phyloP scores from a whole-genome alignment of 148 eudicot species.

The Rhododendron griersonianum region DNA sequence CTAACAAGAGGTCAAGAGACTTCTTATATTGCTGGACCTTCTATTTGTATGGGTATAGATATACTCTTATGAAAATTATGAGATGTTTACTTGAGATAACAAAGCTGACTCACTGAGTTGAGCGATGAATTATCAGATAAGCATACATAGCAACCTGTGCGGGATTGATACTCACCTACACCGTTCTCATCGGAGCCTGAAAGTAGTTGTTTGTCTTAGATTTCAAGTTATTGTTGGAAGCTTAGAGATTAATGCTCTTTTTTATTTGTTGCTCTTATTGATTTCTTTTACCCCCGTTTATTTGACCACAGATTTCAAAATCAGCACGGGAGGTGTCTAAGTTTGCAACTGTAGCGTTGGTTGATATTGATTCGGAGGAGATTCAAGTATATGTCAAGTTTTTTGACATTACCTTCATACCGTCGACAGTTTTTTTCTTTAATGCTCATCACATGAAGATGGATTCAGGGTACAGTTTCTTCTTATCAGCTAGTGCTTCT shows the following conservation, averaged over 20 bases:
- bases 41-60: not conserved
- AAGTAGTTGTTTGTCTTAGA: not conserved
- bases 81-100: not conserved
- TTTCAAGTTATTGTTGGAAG: not conserved
- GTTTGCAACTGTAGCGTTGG: slow-evolving; percentile 68
- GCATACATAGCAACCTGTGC: not conserved
- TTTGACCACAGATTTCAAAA: slow-evolving; percentile 56
- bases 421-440: slow-evolving; percentile 86
- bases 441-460: slow-evolving; percentile 99
- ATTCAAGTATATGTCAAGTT: slow-evolving; percentile 82
- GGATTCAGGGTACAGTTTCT: slow-evolving; percentile 76
- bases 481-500: not conserved
- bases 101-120: not conserved
- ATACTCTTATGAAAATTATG: not conserved
- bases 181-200: not conserved
- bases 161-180: not conserved
- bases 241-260: not conserved
- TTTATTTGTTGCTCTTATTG: not conserved
- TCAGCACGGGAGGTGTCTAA: slow-evolving; percentile 82
- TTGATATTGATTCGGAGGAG: slow-evolving; percentile 76
- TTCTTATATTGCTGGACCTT: not conserved
- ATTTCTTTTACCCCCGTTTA: not conserved
- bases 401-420: slow-evolving; percentile 75
- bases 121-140: not conserved
- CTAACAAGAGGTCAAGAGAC: not conserved